These are phyloP conservation scores for Lepiota venenata DNA, from an alignment of 768 basidiomycete species.

Conservation along the genomic window DNA sequence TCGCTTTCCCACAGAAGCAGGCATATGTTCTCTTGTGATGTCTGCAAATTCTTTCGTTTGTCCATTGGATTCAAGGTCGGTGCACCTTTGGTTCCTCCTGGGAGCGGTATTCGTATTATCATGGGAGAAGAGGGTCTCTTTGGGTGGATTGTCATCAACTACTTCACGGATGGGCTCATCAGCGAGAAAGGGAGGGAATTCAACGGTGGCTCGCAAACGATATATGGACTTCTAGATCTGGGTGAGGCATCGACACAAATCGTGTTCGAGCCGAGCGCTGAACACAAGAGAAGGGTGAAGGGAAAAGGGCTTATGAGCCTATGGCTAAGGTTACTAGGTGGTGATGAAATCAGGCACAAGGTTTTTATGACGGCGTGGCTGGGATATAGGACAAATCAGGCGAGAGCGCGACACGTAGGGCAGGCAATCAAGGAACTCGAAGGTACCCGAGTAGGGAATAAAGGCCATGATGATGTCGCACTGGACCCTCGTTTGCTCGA, in stretches of 20 bases:
- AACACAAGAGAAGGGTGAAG: too few species aligned
- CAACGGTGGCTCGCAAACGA: too few species aligned
- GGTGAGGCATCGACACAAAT: too few species aligned
- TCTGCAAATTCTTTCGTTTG: too few species aligned
- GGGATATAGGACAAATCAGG: constrained; percentile 97
- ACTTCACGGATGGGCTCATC: constrained; percentile 94
- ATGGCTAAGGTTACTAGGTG: constrained; percentile 74
- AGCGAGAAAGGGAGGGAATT: constrained; percentile 28
- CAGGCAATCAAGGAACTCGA: constrained; percentile 60
- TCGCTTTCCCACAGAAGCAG: too few species aligned
- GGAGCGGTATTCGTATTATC: too few species aligned
- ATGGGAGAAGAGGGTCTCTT: constrained; percentile 97
- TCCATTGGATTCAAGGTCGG: too few species aligned
- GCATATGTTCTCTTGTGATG: constrained; percentile 63
- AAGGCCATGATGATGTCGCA: constrained; percentile 38
- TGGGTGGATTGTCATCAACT: constrained; percentile 99
- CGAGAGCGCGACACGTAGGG: constrained; percentile 89
- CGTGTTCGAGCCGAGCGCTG: too few species aligned
- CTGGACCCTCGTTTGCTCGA: constrained; percentile 90
- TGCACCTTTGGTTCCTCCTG: too few species aligned
- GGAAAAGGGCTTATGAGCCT: constrained; percentile 86
- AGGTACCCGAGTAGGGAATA: constrained; percentile 25
- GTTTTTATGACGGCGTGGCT: constrained; percentile 99
- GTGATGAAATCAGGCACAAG: constrained; percentile 83
- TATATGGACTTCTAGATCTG: too few species aligned